Conservation (phyloP, 345 rosid genomes). For the Clarkia xantiana region DNA sequence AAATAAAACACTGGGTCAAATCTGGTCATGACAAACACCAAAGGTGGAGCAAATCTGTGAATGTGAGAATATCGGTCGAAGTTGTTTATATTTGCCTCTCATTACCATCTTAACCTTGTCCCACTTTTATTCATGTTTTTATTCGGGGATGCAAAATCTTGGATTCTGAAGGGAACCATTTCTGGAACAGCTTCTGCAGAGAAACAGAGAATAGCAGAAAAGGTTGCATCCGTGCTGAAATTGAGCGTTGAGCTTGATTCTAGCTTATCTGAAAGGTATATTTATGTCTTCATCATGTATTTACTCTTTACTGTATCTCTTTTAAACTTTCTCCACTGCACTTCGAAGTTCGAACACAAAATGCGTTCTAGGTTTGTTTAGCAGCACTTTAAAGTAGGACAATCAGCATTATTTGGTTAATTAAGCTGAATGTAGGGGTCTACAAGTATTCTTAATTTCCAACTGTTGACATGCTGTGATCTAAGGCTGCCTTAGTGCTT, state of each 20-base stretch:
- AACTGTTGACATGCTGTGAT: too few relatives aligned
- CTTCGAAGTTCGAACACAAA: background rate
- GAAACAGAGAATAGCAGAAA: constrained; percentile 78
- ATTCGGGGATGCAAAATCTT: constrained; percentile 6
- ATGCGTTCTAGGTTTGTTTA: too few relatives aligned
- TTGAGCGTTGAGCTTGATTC: constrained; percentile 69
- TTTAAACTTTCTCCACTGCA: background rate
- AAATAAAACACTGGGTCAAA: too few relatives aligned
- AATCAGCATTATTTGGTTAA: too few relatives aligned
- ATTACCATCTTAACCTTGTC: background rate
- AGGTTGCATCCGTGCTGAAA: constrained; percentile 80
- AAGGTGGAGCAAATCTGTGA: too few relatives aligned
- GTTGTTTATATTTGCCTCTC: too few relatives aligned
- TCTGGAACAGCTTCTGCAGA: constrained; percentile 59
- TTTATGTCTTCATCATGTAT: background rate
- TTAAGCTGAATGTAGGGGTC: too few relatives aligned
- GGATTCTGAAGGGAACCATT: constrained; percentile 12
- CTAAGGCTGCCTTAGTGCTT: too few relatives aligned
- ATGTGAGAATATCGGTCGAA: too few relatives aligned
- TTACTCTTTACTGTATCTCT: background rate
- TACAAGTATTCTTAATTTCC: too few relatives aligned
- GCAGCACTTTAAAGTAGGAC: too few relatives aligned
- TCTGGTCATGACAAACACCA: too few relatives aligned
- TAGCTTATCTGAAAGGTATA: constrained; percentile 65
- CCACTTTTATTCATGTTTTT: constrained; percentile 2